Evolutionary conservation across 2,329 filamentous ascomycete genomes (phyloP), one percentile per base, ranked within the genome.

Genomic region (Alternaria ventricosa): DNA sequence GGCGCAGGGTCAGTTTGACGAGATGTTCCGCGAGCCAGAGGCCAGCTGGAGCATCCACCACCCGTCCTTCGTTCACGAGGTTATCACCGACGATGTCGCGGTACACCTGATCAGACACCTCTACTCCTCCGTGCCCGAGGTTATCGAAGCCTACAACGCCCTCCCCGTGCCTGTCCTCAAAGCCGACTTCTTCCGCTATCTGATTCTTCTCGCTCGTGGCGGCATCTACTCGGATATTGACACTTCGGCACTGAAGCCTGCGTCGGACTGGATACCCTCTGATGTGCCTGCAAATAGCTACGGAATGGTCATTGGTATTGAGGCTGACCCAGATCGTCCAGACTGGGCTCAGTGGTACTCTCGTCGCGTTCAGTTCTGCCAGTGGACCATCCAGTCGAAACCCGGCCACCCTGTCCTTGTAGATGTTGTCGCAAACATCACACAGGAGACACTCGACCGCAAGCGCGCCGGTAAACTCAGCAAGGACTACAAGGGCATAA

Each of bases 261-360:
- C 94, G 4, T 84, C 90, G 10, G 91, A 96, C 55, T 99, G 96
- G 96, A 86, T 99, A 10, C 95, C 96, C 1, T 80, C 87, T 2
- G 86, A 89, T 45, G 90, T 98, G 45, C 90, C 95, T 51, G 88
- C 89, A 67, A 89, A 90, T 66, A 88, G 89, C 2, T 87, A 98
- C 70, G 96, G 96, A 10, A 85, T 99, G 67, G 90, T 99, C 43
- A 87, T 98, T 74, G 96, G 96, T 63, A 97, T 99, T 69, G 96
- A 99, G 83, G 96, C 96, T 5, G 96, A 99, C 77, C 94, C 96
- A 0, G 94, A 98, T 80, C 89, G 96, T 51, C 87, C 88, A 4
- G 96, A 99, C 79, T 99, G 96, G 96, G 87, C 89, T 36, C 85
- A 97, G 1, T 98, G 95, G 96, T 99, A 98, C 84, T 96, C 93